Base-by-base conservation (phyloP, 805 yeast genomes). In the Saccharomycopsis amapae region DNA sequence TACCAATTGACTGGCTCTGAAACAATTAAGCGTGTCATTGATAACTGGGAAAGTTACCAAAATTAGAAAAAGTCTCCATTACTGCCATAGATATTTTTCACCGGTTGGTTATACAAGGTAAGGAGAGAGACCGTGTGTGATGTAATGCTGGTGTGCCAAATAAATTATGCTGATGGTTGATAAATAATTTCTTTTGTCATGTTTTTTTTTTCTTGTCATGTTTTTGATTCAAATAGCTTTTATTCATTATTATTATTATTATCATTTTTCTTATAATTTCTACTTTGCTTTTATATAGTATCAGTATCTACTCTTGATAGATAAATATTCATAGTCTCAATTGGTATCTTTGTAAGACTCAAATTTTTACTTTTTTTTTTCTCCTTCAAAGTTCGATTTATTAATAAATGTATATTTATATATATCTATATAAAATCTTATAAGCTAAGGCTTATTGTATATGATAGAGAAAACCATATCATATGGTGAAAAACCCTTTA, bases 31-130 rank as follows among this genome's bases (percentile, higher is more conserved):
- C 72, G 76, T 42, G 85, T 93, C 57, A 69, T 93, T 55, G 97
- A 93, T 54, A 87, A 88, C 76, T 93, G 99, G 99, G 97, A 87
- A 60, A 71, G 75, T 56, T 90, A 84, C 65, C 79, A 73, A 17
- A 19, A 15, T 5, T 38, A 15, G 23, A 15, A n/a, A n/a, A n/a
- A n/a, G n/a, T 31, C 12, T 13, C 18, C 18, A 6, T 5, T 32
- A 13, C n/a, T n/a, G 15, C 30, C 13, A 35, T 20, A 19, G 7
- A 19, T 33, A 19, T 15, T 15, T 19, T 34, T 34, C 5, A 12
- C 19, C 20, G 18, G 24, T 18, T 19, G 18, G 6, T 22, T 36
- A 5, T 6, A 13, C 15, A 22, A 20, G 44, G 36, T 32, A 40
- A 40, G 22, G 44, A 40, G 44, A 33, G 44, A 40, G 31, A 32